Evolutionary conservation across 2,329 filamentous ascomycete genomes (phyloP), one percentile per base, ranked within the genome.

Genomic region (Paraphoma chrysanthemicola): DNA sequence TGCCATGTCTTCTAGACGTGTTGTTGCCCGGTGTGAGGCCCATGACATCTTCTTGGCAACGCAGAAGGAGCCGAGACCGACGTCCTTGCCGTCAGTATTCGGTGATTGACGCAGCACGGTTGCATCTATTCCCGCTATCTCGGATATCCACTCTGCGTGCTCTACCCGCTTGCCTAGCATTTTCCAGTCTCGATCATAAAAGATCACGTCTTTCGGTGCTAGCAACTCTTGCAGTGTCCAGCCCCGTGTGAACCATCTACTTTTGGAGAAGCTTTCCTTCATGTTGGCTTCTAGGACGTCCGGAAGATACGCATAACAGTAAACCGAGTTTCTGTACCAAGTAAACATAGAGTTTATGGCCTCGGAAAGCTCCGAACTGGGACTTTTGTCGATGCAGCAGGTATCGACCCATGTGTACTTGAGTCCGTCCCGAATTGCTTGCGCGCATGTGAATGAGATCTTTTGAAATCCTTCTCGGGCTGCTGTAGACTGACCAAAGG

Each of bases 1-100:
- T 2, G 71, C 67, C 6, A 44, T 48, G 51, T 75, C 73, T 57
- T 75, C 73, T 1, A 33, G 14, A 14, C 63, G 48, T 11, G 66
- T 67, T 0, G 63, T 63, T 6, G 55, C 9, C 30, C 66, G 29
- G 7, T 3, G 23, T 11, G 59, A 49, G 1, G 57, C 61, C 65
- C 59, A 69, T 1, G 47, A 58, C 53, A 67, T 59, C 28, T 60
- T 59, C 42, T 70, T 49, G 0, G 59, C 65, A 4, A 63, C 50
- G 17, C 54, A 53, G 28, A 14, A 49, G n/a, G 33, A 38, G n/a
- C 23, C 23, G 6, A 38, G 10, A 38, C 10, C n/a, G n/a, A 38
- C n/a, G 3, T 38, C 33, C n/a, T 38, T 23, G 23, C 23, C 33
- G 3, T 38, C 4, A 44, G 51, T 6, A 12, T 31, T 14, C 31